Conservation (phyloP, 2,329 filamentous ascomycete species). For the Apiospora marii region DNA sequence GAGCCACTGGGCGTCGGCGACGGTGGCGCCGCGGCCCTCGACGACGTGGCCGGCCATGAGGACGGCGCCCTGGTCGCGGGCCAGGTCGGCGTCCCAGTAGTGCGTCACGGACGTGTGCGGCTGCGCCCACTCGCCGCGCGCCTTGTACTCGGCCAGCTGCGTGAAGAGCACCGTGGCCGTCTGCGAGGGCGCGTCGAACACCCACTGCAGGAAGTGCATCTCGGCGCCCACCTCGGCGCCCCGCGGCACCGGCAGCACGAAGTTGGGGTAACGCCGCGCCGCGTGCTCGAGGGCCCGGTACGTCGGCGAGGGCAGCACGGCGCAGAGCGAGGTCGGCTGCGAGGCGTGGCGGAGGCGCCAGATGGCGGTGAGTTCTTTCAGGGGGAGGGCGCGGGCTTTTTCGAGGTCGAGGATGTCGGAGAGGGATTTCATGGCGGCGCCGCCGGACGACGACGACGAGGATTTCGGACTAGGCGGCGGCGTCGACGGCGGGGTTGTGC, state of each 20-base stretch:
- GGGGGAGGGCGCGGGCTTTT: constrained; percentile 76
- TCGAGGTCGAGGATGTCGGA: constrained; percentile 74
- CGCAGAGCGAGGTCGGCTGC: constrained; percentile 80
- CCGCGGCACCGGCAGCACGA: constrained; percentile 87
- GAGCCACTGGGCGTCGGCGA: constrained; percentile 87
- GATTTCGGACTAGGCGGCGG: constrained; percentile 30
- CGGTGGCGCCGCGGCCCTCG: constrained; percentile 76
- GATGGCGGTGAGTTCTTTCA: constrained; percentile 83
- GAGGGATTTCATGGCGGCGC: constrained; percentile 53
- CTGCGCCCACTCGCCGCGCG: constrained; percentile 85
- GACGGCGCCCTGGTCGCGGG: constrained; percentile 77
- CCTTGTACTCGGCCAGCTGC: constrained; percentile 90
- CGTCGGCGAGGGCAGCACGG: constrained; percentile 76
- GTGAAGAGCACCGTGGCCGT: constrained; percentile 89
- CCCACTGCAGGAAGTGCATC: constrained; percentile 97
- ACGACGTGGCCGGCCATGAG: constrained; percentile 85
- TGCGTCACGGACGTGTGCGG: constrained; percentile 96
- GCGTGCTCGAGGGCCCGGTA: constrained; percentile 76
- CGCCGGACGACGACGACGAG: constrained; percentile 25
- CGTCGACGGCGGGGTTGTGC: constrained; percentile 26
- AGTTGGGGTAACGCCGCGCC: constrained; percentile 81
- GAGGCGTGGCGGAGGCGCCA: constrained; percentile 89
- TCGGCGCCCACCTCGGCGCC: constrained; percentile 72
- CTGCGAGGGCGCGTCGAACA: constrained; percentile 73
- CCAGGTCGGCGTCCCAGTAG: constrained; percentile 74